Conservation (phyloP, 2,329 filamentous ascomycete genomes). For the Neonectria ditissima region DNA sequence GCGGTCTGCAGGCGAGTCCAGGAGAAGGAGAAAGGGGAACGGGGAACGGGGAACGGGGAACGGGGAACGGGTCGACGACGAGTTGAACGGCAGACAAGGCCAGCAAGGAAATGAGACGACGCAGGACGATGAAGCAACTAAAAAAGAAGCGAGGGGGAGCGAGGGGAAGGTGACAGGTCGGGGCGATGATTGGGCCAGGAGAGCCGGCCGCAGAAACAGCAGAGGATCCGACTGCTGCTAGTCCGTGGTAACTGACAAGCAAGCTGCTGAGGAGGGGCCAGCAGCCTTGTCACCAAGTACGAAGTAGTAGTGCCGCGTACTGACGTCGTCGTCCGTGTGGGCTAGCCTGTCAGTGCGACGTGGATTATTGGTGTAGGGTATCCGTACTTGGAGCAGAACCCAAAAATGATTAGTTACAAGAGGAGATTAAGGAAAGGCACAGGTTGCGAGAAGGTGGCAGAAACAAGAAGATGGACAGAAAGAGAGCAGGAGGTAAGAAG, state of each 20-base stretch:
- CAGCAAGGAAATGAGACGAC: conserved; percentile 24
- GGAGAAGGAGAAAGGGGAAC: conserved; percentile 26
- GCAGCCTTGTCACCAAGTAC: background rate
- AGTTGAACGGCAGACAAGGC: conserved; percentile 10
- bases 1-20: conserved; percentile 26
- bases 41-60: no score
- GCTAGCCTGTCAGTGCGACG: background rate
- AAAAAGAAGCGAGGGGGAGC: conserved; percentile 17
- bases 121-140: conserved; percentile 23
- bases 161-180: conserved; percentile 30
- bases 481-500: background rate
- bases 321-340: conserved; percentile 9
- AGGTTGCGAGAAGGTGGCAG: background rate
- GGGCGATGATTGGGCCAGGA: conserved; percentile 20
- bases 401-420: background rate
- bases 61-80: conserved; percentile 20
- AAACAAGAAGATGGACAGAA: background rate
- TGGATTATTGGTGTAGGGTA: background rate
- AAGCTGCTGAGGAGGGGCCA: background rate
- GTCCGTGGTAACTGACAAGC: background rate
- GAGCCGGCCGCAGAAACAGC: background rate
- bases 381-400: background rate
- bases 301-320: background rate
- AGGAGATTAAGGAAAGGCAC: background rate
- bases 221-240: background rate